Base-by-base conservation (phyloP, 1,284 basidiomycete genomes). In the Amylostereum areolatum region DNA sequence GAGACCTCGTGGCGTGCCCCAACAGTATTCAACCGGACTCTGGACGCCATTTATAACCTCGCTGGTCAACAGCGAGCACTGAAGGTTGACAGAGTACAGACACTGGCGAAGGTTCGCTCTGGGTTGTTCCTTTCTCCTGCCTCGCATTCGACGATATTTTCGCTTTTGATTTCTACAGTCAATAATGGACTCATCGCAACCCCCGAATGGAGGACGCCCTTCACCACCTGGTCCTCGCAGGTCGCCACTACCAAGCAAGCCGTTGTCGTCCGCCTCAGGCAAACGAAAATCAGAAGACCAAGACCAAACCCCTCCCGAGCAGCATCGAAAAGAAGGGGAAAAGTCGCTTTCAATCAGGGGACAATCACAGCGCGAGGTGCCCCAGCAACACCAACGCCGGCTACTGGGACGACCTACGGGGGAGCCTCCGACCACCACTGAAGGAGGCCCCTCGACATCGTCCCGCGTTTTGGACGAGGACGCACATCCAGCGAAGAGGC, bases 71-170 rank as follows among this genome's bases (percentile, higher is more conserved):
- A 69, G 55, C 57, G 62, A 43, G 47, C 40, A 30, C 47, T 45
- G 32, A 42, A 50, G 31, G 50, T 62, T 37, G 54, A 63, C 57
- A 72, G 75, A 54, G 66, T 79, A 47, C 70, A 74, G 66, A 69
- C 66, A 56, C 70, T 81, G 50, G 78, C 79, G 52, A 83, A 75
- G 81, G 82, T 85, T 81, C 77, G 83, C 78, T 75, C 62, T 71
- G 72, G 73, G 66, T 74, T 68, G 70, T 70, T 68, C 70, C 61
- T 52, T 69, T 62, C 62, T 66, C 58, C 67, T 69, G 63, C 71
- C 59, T 66, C 18, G 18, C 72, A 68, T 69, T 76, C 72, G 57
- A 63, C 62, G 57, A 46, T 66, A 63, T 70, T 67, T 71, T 71
- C 63, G 73, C 65, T 34, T 34, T 30, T 30, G 66, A 51, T 72